Conservation (phyloP, 805 yeast species). For the Pichia cabralensis region DNA sequence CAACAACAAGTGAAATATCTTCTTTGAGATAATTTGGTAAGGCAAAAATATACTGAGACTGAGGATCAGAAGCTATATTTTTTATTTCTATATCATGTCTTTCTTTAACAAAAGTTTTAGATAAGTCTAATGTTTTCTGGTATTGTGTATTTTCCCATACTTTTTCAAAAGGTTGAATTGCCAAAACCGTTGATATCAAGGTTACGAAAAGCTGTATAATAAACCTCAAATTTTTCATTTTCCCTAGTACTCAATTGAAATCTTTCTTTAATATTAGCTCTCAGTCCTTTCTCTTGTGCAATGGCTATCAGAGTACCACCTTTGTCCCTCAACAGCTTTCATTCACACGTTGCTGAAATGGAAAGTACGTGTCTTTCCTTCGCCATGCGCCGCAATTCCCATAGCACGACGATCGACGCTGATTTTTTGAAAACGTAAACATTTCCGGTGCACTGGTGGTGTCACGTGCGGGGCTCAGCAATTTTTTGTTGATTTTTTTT, state of each 20-base stretch:
- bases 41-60: constrained; percentile 45
- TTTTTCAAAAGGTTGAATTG: constrained; percentile 10
- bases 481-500: too few relatives aligned
- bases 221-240: too few relatives aligned
- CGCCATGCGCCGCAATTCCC: too few relatives aligned
- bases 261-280: too few relatives aligned
- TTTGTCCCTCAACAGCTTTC: too few relatives aligned
- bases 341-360: neutral
- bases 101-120: constrained; percentile 58
- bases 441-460: too few relatives aligned
- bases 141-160: constrained; percentile 51
- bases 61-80: constrained; percentile 50
- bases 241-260: neutral
- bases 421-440: too few relatives aligned
- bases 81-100: constrained; percentile 41
- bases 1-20: constrained; percentile 19
- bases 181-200: constrained; percentile 1
- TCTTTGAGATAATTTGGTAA: constrained; percentile 36
- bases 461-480: too few relatives aligned
- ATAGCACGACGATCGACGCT: too few relatives aligned
- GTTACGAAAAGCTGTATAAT: too few relatives aligned
- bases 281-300: too few relatives aligned
- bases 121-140: constrained; percentile 51
- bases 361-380: neutral
- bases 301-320: too few relatives aligned